Conservation (phyloP, 768 basidiomycete species). For the Mycena rebaudengoi region DNA sequence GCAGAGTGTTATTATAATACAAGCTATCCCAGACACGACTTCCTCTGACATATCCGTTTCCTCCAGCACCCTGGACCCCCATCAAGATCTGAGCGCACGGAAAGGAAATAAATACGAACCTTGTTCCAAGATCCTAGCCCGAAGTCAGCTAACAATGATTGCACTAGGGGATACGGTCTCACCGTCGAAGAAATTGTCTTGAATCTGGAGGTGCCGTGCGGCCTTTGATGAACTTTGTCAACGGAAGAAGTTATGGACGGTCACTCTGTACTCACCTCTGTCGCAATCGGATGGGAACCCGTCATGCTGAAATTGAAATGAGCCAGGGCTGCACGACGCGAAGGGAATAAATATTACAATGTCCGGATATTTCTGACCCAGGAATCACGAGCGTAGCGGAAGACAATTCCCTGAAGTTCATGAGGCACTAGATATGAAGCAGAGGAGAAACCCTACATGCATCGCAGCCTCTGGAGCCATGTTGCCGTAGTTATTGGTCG, state of each 20-base stretch:
- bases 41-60: conserved; percentile 23
- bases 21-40: conserved; percentile 25
- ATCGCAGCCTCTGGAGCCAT: too few relatives aligned
- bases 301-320: too few relatives aligned
- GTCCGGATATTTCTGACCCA: conserved; percentile 19
- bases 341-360: too few relatives aligned
- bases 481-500: not conserved
- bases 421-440: too few relatives aligned
- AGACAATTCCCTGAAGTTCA: conserved; percentile 15
- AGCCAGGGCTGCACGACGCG: too few relatives aligned
- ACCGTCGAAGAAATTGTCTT: conserved; percentile 26
- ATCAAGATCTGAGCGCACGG: too few relatives aligned
- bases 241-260: too few relatives aligned
- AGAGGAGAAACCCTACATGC: too few relatives aligned
- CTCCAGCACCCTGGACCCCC: conserved; percentile 22
- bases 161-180: not conserved
- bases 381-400: conserved; percentile 16
- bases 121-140: conserved; percentile 22
- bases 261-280: too few relatives aligned
- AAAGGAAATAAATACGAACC: not conserved
- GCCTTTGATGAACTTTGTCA: too few relatives aligned
- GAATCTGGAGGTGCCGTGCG: conserved; percentile 21
- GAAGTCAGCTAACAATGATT: not conserved
- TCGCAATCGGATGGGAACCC: conserved; percentile 21
- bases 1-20: conserved; percentile 19